Evolutionary conservation across 176 grass and related monocot species (phyloP).

Genomic region (Bolboschoenus planiculmis): DNA sequence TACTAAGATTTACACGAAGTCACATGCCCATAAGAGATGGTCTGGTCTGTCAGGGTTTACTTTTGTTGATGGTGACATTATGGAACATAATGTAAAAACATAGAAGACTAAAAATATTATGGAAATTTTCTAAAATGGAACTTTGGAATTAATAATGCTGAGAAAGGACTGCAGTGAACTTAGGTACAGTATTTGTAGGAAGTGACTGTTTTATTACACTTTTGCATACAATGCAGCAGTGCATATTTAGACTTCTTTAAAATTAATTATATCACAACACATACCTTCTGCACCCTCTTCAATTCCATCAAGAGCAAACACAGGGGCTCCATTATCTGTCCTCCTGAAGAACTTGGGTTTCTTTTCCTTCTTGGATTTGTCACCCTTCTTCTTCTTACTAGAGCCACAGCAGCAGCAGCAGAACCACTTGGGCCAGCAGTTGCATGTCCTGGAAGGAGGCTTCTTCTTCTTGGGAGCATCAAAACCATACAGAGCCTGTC

Average conservation of each 20-base stretch:
- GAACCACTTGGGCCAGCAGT: constrained; percentile 93
- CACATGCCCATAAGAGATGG: background rate
- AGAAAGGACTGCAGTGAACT: background rate
- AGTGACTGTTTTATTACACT: background rate
- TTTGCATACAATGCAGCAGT: background rate
- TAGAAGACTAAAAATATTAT: background rate
- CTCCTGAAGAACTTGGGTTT: constrained; percentile 44
- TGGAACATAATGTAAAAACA: background rate
- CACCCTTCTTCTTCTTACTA: constrained; percentile 50
- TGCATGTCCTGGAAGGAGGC: constrained; percentile 72
- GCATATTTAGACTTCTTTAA: background rate
- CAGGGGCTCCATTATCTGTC: constrained; percentile 49
- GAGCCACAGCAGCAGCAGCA: constrained; percentile 40
- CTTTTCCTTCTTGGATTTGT: constrained; percentile 72
- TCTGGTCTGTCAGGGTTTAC: background rate
- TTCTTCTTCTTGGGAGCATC: constrained; percentile 91
- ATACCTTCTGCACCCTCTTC: constrained; percentile 54
- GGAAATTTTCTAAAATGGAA: background rate
- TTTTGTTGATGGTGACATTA: background rate
- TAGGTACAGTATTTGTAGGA: background rate
- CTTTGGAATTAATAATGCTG: background rate
- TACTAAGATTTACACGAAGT: background rate
- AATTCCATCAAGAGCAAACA: constrained; percentile 57
- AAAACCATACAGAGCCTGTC: constrained; percentile 71
- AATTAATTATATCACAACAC: background rate